phyloP scores from a whole-genome alignment of 1,284 basidiomycete species.

The Cutaneotrichosporon daszewskae region DNA sequence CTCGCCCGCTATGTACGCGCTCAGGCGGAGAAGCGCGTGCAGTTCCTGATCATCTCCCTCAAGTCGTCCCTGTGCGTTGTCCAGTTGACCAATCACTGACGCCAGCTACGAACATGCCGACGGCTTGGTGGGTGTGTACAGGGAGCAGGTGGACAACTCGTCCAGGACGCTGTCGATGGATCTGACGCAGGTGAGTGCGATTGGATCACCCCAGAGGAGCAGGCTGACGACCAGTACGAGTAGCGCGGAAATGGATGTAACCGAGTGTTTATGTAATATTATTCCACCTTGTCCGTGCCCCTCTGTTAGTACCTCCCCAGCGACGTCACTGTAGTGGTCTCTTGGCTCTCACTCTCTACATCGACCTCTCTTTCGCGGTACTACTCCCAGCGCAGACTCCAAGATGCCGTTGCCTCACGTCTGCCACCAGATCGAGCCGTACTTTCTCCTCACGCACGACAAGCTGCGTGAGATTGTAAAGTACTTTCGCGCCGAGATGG shows the following conservation, averaged over 20 bases:
- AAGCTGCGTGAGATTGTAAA: constrained; percentile 64
- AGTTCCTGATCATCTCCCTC: constrained; percentile 95
- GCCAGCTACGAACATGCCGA: constrained; percentile 80
- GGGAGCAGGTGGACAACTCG: constrained; percentile 88
- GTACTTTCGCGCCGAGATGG: constrained; percentile 72
- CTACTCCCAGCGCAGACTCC: no score
- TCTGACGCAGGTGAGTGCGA: constrained; percentile 23
- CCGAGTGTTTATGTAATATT: background rate
- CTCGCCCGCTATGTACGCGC: constrained; percentile 82
- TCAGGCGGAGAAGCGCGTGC: constrained; percentile 64
- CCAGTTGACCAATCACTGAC: constrained; percentile 1
- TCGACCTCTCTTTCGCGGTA: no score
- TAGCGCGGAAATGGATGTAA: background rate
- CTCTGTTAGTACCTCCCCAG: background rate
- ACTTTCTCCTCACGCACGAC: constrained; percentile 62
- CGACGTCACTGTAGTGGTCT: background rate
- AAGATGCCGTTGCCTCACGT: constrained; percentile 22
- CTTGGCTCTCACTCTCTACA: background rate
- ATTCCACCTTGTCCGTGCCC: background rate
- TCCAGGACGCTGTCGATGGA: constrained; percentile 83
- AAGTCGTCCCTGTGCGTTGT: constrained; percentile 49
- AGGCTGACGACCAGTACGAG: constrained; percentile 3
- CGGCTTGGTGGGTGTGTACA: constrained; percentile 86
- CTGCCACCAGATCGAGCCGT: constrained; percentile 53
- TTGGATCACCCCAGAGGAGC: background rate